These are phyloP conservation scores for Lolium perenne DNA, from an alignment of 176 grass and related monocot genomes.

Conservation along the genomic window DNA sequence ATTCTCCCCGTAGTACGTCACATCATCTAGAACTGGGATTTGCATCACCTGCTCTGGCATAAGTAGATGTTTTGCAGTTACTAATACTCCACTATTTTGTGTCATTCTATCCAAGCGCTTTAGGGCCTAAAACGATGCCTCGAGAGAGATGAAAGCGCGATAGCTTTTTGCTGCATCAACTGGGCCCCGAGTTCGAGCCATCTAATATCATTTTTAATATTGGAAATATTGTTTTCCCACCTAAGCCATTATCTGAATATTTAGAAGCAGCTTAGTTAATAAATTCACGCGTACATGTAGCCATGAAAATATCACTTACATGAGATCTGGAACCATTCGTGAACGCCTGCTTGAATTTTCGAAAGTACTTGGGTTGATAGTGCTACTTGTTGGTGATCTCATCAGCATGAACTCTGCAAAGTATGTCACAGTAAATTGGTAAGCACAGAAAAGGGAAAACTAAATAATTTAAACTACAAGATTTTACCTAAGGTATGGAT, in stretches of 20 bases:
- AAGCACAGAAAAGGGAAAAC: not conserved
- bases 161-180: not conserved
- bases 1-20: too few species aligned
- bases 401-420: conserved; percentile 19
- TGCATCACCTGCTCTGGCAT: too few species aligned
- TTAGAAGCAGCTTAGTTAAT: too few species aligned
- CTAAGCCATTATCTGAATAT: not conserved
- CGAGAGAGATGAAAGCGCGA: not conserved
- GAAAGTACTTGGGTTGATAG: not conserved
- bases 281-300: too few species aligned
- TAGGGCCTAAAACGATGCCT: not conserved
- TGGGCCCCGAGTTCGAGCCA: not conserved
- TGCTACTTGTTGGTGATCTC: not conserved
- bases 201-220: not conserved
- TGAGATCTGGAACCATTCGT: conserved; percentile 25
- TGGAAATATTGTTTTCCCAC: not conserved
- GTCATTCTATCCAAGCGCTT: too few species aligned
- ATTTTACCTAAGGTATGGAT: conserved; percentile 27
- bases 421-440: not conserved
- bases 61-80: too few species aligned
- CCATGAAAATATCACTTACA: not conserved
- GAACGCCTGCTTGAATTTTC: conserved; percentile 14
- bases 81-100: too few species aligned
- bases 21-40: too few species aligned
- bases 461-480: not conserved